Conservation (phyloP, 176 grass and related monocot genomes). For the Microstegium vimineum region DNA sequence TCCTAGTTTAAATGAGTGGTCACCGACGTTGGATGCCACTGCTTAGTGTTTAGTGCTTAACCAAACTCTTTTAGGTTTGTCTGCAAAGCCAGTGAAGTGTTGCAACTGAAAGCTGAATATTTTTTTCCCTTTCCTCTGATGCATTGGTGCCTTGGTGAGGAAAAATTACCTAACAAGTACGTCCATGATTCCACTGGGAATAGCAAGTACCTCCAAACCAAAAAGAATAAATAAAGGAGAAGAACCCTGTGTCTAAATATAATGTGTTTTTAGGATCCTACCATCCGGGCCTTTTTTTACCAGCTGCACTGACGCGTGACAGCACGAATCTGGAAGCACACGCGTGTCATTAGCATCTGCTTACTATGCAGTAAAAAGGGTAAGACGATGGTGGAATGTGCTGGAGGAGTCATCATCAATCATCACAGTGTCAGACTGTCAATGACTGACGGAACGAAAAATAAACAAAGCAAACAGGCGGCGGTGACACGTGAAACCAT, state of each 20-base stretch:
- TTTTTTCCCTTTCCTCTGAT: background rate
- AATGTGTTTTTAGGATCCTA: background rate
- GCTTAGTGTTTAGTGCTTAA: background rate
- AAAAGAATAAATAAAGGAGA: too few relatives aligned
- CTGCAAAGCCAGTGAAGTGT: background rate
- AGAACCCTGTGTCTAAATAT: background rate
- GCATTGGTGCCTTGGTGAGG: background rate
- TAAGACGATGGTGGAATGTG: background rate
- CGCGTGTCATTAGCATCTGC: background rate
- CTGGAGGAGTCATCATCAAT: background rate
- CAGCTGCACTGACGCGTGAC: background rate
- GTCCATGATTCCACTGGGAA: background rate
- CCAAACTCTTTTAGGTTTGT: background rate
- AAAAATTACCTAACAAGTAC: slow-evolving; percentile 10
- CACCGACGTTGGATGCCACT: background rate
- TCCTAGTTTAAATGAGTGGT: background rate
- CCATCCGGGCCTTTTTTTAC: background rate
- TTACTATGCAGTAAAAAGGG: background rate
- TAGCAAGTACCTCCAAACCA: background rate
- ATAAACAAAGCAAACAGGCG: background rate
- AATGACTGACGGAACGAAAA: background rate
- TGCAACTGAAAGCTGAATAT: background rate
- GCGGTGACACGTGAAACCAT: slow-evolving; percentile 45
- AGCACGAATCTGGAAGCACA: background rate
- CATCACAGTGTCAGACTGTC: background rate